A percentile compares a stretch with the other conserved stretches of the same genome.
Evolutionary conservation across 2,329 filamentous ascomycete genomes (phyloP).

Genomic region (Mycosphaerelloides madeirae): DNA sequence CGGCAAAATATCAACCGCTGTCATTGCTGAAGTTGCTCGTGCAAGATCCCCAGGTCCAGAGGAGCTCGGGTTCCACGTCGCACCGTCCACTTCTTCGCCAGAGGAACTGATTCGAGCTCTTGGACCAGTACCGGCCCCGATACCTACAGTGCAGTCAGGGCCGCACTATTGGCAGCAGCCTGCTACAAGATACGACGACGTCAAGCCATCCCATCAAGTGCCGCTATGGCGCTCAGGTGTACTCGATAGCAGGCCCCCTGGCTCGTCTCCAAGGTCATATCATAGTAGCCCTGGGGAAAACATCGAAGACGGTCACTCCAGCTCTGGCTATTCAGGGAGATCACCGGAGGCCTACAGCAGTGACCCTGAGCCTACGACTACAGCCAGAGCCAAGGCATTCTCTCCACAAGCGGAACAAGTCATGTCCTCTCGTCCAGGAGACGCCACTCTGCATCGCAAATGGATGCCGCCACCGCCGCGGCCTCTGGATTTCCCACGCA

Average conservation of each 20-base stretch:
- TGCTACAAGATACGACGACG: background rate
- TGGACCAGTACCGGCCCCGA: constrained; percentile 16
- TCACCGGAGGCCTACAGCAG: constrained; percentile 8
- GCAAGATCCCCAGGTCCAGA: constrained; percentile 14
- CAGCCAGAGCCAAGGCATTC: background rate
- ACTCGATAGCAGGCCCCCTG: background rate
- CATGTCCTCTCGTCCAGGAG: background rate
- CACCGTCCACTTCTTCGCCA: constrained; percentile 17
- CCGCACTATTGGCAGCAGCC: background rate
- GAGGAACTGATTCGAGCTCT: constrained; percentile 22
- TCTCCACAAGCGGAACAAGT: too few relatives aligned
- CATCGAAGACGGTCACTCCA: constrained; percentile 5
- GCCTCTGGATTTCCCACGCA: background rate
- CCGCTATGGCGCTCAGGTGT: background rate
- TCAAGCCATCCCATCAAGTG: background rate
- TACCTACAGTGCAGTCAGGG: constrained; percentile 1
- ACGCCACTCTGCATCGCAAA: background rate
- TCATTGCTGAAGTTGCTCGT: constrained; percentile 15
- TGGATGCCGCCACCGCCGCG: constrained; percentile 1
- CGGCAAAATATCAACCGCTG: constrained; percentile 9
- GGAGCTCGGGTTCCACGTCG: constrained; percentile 17
- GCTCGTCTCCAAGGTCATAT: constrained; percentile 7
- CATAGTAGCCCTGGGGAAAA: constrained; percentile 5
- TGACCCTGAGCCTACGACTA: constrained; percentile 3
- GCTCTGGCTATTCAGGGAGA: constrained; percentile 1